Percentiles rank a stretch among this genome's conserved stretches.
Conservation (phyloP, 2,329 filamentous ascomycete species). For the Orbilia blumenaviensis region DNA sequence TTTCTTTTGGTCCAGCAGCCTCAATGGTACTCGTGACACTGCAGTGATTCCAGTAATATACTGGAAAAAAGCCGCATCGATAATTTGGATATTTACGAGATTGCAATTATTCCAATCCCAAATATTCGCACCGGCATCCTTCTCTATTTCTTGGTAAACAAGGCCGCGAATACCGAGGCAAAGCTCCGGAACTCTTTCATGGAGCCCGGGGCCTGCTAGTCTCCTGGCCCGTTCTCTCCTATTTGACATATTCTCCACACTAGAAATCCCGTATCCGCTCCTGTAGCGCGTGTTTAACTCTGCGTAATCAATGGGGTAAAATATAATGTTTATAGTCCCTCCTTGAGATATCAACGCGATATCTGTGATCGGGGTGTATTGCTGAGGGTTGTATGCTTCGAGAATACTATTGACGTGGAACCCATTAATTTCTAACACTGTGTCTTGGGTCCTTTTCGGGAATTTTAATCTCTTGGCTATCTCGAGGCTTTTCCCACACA, state of each 20-base stretch:
- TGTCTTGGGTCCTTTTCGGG: background rate
- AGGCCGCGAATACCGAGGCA: background rate
- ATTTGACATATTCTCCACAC: too few relatives aligned
- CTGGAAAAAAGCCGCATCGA: background rate
- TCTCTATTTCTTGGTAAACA: background rate
- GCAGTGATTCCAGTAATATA: background rate
- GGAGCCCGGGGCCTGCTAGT: too few relatives aligned
- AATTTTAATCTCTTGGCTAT: background rate
- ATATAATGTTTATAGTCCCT: background rate
- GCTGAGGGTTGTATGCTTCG: background rate
- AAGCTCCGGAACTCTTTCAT: background rate
- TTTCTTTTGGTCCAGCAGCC: background rate
- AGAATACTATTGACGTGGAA: background rate
- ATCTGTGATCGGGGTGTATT: background rate
- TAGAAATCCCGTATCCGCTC: background rate
- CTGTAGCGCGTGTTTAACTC: background rate
- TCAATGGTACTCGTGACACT: background rate
- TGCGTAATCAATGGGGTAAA: background rate
- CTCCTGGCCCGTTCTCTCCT: too few relatives aligned
- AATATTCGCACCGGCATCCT: background rate
- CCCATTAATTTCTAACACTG: background rate
- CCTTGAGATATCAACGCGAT: background rate
- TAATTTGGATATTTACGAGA: background rate
- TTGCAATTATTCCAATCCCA: background rate
- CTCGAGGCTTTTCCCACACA: background rate